Conservation (phyloP, 257 asterid species). For the Nicotiana noctiflora region DNA sequence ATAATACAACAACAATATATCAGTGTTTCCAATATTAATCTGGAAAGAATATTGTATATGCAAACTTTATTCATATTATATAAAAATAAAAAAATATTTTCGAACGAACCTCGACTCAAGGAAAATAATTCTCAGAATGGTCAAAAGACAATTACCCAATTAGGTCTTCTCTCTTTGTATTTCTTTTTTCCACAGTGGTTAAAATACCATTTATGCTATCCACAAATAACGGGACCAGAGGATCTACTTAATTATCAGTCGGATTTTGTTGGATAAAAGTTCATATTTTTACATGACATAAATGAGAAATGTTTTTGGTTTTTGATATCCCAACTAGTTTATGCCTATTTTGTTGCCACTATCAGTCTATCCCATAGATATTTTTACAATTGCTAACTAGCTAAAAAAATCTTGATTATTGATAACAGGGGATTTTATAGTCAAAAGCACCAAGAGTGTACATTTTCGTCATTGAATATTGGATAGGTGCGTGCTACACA, state of each 20-base stretch:
- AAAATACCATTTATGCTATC: not conserved
- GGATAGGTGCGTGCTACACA: not conserved
- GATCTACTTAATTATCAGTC: not conserved
- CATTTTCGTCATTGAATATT: not conserved
- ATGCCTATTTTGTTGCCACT: not conserved
- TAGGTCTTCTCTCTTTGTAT: not conserved
- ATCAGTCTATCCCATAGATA: not conserved
- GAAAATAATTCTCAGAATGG: not conserved
- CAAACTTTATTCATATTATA: no score
- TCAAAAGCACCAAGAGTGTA: not conserved
- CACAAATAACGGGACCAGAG: not conserved
- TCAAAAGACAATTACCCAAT: not conserved
- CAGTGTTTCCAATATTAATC: no score
- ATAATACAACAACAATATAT: not conserved
- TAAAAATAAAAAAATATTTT: no score
- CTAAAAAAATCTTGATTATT: not conserved
- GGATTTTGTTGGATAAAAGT: not conserved
- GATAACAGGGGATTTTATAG: not conserved
- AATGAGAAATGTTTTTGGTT: not conserved
- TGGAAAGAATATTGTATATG: no score
- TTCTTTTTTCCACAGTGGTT: not conserved
- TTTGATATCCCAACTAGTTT: not conserved
- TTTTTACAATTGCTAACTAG: not conserved
- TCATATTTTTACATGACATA: not conserved
- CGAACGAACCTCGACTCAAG: no score